A percentile compares a stretch with the other conserved stretches of the same genome.
Evolutionary conservation across 495 filamentous ascomycete species (phyloP).

Genomic region (Daldinia childiae): DNA sequence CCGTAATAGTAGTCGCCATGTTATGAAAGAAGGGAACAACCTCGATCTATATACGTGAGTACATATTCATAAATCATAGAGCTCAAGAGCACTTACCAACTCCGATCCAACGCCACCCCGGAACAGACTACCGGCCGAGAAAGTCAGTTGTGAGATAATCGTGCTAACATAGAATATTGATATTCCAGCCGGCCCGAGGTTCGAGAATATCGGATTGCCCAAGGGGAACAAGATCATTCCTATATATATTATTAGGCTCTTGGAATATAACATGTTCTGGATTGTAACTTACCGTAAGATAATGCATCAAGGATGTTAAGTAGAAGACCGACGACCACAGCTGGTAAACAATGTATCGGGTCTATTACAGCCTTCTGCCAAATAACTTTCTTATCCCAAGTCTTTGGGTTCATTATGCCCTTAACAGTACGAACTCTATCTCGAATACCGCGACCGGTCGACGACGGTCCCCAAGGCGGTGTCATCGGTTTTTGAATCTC

Average conservation of each 20-base stretch:
- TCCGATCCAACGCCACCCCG: slow-evolving; percentile 95
- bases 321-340: slow-evolving; percentile 86
- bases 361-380: slow-evolving; percentile 71
- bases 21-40: slow-evolving; percentile 98
- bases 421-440: slow-evolving; percentile 31
- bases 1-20: slow-evolving; percentile 91
- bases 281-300: slow-evolving; percentile 76
- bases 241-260: slow-evolving; percentile 43
- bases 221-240: slow-evolving; percentile 96
- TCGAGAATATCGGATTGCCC: slow-evolving; percentile 80
- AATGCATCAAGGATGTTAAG: slow-evolving; percentile 94
- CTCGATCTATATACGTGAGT: slow-evolving; percentile 70
- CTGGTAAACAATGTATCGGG: slow-evolving; percentile 76
- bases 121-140: slow-evolving; percentile 89
- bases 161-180: slow-evolving; percentile 99
- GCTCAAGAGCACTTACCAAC: slow-evolving; percentile 66
- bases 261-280: neutral
- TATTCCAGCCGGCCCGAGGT: slow-evolving; percentile 89
- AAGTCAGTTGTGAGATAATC: slow-evolving; percentile 93
- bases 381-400: slow-evolving; percentile 73
- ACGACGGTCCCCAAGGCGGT: slow-evolving; percentile 2
- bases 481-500: slow-evolving; percentile 53
- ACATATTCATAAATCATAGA: slow-evolving; percentile 4
- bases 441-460: slow-evolving; percentile 19
- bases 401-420: slow-evolving; percentile 65